Evolutionary conservation across 1,284 basidiomycete genomes (phyloP), one percentile per base, ranked within the genome.

Genomic region (Termitomyces sp.): DNA sequence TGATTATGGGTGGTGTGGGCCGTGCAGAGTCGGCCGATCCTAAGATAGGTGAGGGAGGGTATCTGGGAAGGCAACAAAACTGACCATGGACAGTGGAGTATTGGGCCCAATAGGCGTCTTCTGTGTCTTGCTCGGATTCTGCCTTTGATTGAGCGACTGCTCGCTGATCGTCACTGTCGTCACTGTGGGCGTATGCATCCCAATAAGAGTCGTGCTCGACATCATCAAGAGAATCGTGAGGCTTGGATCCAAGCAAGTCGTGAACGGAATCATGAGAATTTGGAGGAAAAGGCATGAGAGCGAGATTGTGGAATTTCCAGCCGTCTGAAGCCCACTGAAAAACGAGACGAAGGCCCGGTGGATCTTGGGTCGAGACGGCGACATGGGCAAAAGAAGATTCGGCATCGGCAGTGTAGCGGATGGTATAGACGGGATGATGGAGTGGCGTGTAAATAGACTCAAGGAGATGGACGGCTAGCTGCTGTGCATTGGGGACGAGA

Each of bases 71-170:
- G 49, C 17, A 33, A 39, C 7, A 30, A 36, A 63, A 50, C 70
- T 63, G 60, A 86, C 88, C 87, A 67, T 89, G 85, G 8, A 88
- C 78, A 28, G 75, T 74, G 42, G 82, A 71, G 64, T 89, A 88
- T 53, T 75, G 83, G 19, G 84, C 85, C 86, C 87, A 89, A 62
- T 90, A 89, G 3, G 84, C 84, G 58, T 89, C 88, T 64, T 88
- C 86, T 39, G 78, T 72, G 26, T 69, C 72, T 53, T 62, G 58
- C 45, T 67, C 64, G 12, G 63, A 53, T 40, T 68, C 64, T 45
- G 62, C 52, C 40, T 62, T 58, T 17, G 59, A 47, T 54, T 57
- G 52, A 1, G 28, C 6, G 38, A 43, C 36, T 50, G 48, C 57
- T 50, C 38, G 30, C 13, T 15, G 48, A 53, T 64, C 57, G 41